Conservation (phyloP, 495 filamentous ascomycete species). For the Penicillium ucsense region DNA sequence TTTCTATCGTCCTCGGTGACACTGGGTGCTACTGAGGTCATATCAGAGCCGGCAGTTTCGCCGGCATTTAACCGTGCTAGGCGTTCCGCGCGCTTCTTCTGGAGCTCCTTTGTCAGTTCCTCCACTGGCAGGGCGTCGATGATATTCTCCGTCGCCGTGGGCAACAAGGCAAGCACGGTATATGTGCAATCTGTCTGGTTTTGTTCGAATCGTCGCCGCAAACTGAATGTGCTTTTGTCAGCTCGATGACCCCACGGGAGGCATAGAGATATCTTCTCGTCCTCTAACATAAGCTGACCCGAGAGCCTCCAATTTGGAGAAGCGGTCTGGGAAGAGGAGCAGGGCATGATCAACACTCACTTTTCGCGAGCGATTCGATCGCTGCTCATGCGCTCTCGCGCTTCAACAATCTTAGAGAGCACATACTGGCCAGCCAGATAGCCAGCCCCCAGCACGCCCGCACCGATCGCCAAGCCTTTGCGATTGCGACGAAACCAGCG, state of each 20-base stretch:
- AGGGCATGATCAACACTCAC: conserved; percentile 39
- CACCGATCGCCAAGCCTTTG: conserved; percentile 76
- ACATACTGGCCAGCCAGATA: conserved; percentile 93
- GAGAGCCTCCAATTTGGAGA: too few relatives aligned
- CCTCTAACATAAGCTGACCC: too few relatives aligned
- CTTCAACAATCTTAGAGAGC: conserved; percentile 78
- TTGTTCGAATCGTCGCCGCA: conserved; percentile 92
- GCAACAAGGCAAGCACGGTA: conserved; percentile 92
- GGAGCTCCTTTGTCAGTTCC: conserved; percentile 78
- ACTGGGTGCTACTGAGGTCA: conserved; percentile 65
- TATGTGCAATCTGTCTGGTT: conserved; percentile 98
- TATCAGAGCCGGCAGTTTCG: conserved; percentile 46
- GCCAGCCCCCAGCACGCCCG: conserved; percentile 77
- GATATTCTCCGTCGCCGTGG: conserved; percentile 82
- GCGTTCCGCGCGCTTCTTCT: conserved; percentile 80
- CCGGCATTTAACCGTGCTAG: conserved; percentile 46
- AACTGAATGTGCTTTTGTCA: conserved; percentile 39
- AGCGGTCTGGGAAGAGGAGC: too few relatives aligned
- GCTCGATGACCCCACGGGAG: not conserved
- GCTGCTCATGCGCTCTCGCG: conserved; percentile 87
- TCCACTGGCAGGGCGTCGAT: conserved; percentile 83
- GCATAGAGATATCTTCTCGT: not conserved
- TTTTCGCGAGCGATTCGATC: conserved; percentile 94
- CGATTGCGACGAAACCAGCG: conserved; percentile 89
- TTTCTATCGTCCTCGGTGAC: conserved; percentile 73